phyloP scores from a whole-genome alignment of 441 rosid genomes.

The Jatropha podagrica region DNA sequence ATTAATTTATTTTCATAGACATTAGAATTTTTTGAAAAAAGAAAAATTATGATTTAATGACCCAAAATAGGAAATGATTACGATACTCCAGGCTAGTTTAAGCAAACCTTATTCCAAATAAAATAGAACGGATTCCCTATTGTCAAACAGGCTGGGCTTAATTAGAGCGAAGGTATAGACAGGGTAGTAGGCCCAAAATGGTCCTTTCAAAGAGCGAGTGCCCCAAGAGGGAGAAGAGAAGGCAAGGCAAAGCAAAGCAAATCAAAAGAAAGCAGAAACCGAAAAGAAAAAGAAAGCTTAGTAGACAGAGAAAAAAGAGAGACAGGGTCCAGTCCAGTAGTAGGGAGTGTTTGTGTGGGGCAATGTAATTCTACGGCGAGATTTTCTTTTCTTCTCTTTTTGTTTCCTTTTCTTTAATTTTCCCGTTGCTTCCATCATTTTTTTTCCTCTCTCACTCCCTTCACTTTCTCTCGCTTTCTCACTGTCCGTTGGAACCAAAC shows the following conservation, averaged over 20 bases:
- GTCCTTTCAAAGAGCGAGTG: conserved; percentile 28
- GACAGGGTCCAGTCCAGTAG: no score
- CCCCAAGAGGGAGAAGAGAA: conserved; percentile 18
- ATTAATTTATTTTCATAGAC: no score
- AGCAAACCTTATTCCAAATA: background rate
- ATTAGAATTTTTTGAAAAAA: no score
- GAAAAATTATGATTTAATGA: background rate
- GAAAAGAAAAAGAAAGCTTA: background rate
- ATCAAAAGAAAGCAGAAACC: background rate
- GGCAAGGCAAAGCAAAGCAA: background rate
- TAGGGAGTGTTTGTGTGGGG: conserved; percentile 16
- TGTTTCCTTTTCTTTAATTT: conserved; percentile 14
- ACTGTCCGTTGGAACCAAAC: conserved; percentile 60
- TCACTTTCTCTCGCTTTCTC: conserved; percentile 31
- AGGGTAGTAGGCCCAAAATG: conserved; percentile 16
- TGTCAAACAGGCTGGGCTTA: background rate
- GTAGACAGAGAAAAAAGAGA: background rate
- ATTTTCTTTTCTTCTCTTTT: conserved; percentile 6
- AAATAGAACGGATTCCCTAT: background rate
- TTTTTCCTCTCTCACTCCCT: conserved; percentile 23
- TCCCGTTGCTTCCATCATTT: conserved; percentile 26
- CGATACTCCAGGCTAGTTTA: background rate
- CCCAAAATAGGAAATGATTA: background rate
- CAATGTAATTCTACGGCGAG: conserved; percentile 22
- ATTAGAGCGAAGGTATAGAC: background rate